A percentile compares a stretch with the other conserved stretches of the same genome.
Conservation (phyloP, 2,329 filamentous ascomycete genomes). For the Byssochlamys sp. region DNA sequence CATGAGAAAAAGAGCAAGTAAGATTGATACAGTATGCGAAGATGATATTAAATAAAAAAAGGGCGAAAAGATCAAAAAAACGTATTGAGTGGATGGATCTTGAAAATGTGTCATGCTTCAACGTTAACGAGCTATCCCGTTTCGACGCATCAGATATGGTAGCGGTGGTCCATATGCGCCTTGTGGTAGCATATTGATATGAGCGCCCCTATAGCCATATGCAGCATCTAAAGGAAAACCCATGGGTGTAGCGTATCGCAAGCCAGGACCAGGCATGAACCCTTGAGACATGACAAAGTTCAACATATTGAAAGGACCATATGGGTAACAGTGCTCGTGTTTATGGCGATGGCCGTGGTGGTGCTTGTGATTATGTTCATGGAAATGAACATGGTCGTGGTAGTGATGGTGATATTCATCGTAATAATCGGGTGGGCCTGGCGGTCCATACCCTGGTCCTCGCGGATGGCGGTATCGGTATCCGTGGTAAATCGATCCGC, state of each 20-base stretch:
- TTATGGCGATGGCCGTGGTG: neutral
- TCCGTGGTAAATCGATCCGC: neutral
- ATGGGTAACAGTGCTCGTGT: neutral
- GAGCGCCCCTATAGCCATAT: neutral
- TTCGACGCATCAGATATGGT: neutral
- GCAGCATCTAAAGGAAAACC: neutral
- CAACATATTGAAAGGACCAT: neutral
- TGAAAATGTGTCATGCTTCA: neutral
- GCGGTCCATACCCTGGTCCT: neutral
- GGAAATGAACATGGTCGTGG: constrained; percentile 4
- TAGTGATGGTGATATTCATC: neutral
- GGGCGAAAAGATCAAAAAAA: neutral
- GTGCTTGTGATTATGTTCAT: constrained; percentile 1
- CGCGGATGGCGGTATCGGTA: neutral
- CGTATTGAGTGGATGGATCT: neutral
- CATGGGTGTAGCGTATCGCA: neutral
- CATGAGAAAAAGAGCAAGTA: neutral
- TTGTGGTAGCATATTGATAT: neutral
- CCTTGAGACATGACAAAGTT: neutral
- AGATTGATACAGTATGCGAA: neutral
- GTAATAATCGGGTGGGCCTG: neutral
- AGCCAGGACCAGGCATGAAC: neutral
- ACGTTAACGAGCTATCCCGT: neutral
- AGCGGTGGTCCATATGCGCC: constrained; percentile 1
- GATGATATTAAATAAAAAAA: neutral